Percentiles rank a stretch among this genome's conserved stretches.
Conservation (phyloP, 2,329 filamentous ascomycete species). For the Colletotrichum lini region DNA sequence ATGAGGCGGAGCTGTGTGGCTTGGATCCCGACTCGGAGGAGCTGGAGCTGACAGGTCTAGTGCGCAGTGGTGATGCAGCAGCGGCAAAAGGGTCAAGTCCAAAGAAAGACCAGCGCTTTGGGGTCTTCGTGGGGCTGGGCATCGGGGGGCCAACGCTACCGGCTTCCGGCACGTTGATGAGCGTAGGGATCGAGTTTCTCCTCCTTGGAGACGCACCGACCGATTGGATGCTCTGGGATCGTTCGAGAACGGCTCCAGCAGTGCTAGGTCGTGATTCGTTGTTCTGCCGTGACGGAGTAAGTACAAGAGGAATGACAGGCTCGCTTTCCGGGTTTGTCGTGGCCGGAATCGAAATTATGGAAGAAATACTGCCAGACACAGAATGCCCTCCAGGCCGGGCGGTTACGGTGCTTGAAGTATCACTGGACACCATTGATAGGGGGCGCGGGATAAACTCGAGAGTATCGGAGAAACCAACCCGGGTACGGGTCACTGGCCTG, state of each 20-base stretch:
- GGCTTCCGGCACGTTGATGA: conserved; percentile 59
- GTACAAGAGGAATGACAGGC: conserved; percentile 49
- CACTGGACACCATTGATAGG: conserved; percentile 86
- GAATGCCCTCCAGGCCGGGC: conserved; percentile 76
- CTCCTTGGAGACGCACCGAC: conserved; percentile 60
- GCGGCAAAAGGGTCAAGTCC: conserved; percentile 69
- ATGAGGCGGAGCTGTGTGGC: conserved; percentile 36
- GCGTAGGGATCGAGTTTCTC: conserved; percentile 72
- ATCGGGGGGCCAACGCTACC: conserved; percentile 52
- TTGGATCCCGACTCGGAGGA: conserved; percentile 58
- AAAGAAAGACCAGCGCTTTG: conserved; percentile 75
- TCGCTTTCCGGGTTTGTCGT: conserved; percentile 37
- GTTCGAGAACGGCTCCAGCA: conserved; percentile 78
- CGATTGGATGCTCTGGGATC: conserved; percentile 56
- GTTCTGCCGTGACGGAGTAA: conserved; percentile 58
- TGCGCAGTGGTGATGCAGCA: conserved; percentile 62
- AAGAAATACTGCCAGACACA: conserved; percentile 84
- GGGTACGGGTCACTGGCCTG: conserved; percentile 65
- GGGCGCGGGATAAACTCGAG: conserved; percentile 88
- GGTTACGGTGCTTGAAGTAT: conserved; percentile 84
- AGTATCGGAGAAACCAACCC: conserved; percentile 88
- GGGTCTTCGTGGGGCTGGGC: conserved; percentile 65
- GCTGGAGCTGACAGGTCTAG: conserved; percentile 62
- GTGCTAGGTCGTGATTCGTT: conserved; percentile 75
- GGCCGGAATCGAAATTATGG: conserved; percentile 75